These are phyloP conservation scores for Eimeria necatrix DNA, from an alignment of 169 alveolate genomes.

Conservation along the genomic window DNA sequence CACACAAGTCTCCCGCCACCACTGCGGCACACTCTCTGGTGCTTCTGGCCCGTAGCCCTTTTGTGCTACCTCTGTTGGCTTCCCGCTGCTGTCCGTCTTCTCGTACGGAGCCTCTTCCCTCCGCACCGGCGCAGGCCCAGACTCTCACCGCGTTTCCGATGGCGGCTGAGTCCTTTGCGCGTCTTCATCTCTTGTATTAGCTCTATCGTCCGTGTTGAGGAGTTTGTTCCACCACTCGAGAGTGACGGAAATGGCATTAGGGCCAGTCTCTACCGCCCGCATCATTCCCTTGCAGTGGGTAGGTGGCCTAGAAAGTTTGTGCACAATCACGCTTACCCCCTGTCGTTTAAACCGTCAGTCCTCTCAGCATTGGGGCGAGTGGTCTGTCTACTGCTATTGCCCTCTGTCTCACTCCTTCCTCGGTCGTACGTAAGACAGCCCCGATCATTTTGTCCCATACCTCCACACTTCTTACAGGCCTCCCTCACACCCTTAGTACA, in stretches of 20 bases:
- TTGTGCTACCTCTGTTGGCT: neutral
- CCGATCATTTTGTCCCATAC: neutral
- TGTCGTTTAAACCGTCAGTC: neutral
- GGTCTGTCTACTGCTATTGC: neutral
- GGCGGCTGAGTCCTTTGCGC: too few species aligned
- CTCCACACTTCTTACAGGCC: neutral
- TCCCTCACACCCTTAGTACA: neutral
- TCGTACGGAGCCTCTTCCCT: neutral
- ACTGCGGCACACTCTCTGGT: neutral
- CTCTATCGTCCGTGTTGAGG: too few species aligned
- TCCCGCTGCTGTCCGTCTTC: neutral
- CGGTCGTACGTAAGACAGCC: neutral
- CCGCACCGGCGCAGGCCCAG: neutral
- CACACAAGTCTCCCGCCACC: conserved; percentile 2
- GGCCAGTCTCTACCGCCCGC: neutral
- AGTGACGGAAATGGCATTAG: neutral
- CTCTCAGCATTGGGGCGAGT: neutral
- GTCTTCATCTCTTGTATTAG: too few species aligned
- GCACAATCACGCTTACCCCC: neutral
- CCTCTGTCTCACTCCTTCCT: neutral
- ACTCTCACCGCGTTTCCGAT: neutral
- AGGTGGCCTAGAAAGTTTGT: neutral
- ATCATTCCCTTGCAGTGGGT: neutral
- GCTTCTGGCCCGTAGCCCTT: neutral
- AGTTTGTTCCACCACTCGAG: too few species aligned